Percentiles rank a stretch among this genome's conserved stretches.
These are phyloP conservation scores for Rhodotorula sp. DNA, from an alignment of 1,284 basidiomycete genomes.

Conservation along the genomic window DNA sequence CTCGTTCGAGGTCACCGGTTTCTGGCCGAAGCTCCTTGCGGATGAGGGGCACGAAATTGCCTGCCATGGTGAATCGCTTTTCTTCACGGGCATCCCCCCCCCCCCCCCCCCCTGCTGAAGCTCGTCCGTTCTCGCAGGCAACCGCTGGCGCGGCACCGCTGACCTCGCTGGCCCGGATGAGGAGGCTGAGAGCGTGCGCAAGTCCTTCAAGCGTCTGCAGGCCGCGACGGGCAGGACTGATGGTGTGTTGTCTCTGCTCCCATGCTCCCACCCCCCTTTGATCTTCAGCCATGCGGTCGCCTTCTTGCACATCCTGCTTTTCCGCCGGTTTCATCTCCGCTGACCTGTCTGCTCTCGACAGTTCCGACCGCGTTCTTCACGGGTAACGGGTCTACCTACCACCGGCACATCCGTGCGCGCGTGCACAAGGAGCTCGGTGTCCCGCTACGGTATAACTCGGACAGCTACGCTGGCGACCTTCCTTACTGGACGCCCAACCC, in stretches of 20 bases:
- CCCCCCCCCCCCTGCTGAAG: too few relatives aligned
- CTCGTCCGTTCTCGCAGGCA: too few relatives aligned
- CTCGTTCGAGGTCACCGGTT: conserved; percentile 51
- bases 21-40: conserved; percentile 49
- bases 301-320: too few relatives aligned
- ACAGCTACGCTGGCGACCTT: conserved; percentile 42
- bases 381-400: conserved; percentile 42
- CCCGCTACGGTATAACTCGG: conserved; percentile 44
- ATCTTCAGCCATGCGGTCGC: too few relatives aligned
- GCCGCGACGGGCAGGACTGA: conserved; percentile 43
- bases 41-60: conserved; percentile 50
- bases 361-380: conserved; percentile 52
- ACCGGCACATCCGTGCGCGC: conserved; percentile 39
- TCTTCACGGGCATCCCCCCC: too few relatives aligned
- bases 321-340: too few relatives aligned
- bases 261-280: too few relatives aligned
- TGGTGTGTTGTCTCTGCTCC: too few relatives aligned
- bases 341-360: too few relatives aligned
- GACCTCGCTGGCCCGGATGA: conserved; percentile 45
- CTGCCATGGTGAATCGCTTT: conserved; percentile 43
- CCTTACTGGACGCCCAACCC: conserved; percentile 44
- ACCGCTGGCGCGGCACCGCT: conserved; percentile 52
- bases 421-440: conserved; percentile 44
- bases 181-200: conserved; percentile 49
- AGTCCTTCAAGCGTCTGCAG: conserved; percentile 49